Evolutionary conservation across 2,329 filamentous ascomycete genomes (phyloP).

Genomic region (Fusarium equiseti): DNA sequence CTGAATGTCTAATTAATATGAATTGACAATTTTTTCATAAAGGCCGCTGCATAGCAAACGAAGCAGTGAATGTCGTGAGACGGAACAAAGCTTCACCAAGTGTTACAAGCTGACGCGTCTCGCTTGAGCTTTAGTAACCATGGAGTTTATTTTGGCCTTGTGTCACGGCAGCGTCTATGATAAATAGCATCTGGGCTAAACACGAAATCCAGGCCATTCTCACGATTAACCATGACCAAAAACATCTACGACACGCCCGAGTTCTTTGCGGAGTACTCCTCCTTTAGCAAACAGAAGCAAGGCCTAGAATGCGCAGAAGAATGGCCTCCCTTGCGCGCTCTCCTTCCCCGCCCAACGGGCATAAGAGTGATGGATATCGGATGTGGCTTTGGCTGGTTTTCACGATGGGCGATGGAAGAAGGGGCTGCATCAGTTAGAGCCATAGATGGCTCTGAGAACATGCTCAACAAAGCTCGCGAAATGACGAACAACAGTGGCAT

Average conservation of each 20-base stretch:
- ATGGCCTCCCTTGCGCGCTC: not conserved
- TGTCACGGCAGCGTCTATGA: not conserved
- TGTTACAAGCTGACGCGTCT: not conserved
- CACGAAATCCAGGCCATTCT: not conserved
- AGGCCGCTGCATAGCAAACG: not conserved
- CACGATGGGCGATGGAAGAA: not conserved
- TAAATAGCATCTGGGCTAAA: not conserved
- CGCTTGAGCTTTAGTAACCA: not conserved
- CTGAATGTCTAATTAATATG: not conserved
- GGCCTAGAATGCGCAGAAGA: not conserved
- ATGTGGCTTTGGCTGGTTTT: not conserved
- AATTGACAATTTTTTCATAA: not conserved
- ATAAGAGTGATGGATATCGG: not conserved
- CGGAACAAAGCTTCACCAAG: not conserved
- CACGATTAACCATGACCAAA: not conserved
- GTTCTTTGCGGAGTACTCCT: not conserved
- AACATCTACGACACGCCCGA: not conserved
- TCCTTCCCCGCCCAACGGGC: not conserved
- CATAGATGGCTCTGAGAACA: not conserved
- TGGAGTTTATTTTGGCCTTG: not conserved
- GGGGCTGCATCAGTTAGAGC: not conserved
- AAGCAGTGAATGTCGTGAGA: not conserved
- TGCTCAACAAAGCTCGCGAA: not conserved
- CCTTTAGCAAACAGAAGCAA: not conserved
- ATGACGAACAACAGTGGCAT: not conserved